Percentiles rank a stretch among this genome's conserved stretches.
Evolutionary conservation across 768 basidiomycete genomes (phyloP).

Genomic region (Boletus edulis): DNA sequence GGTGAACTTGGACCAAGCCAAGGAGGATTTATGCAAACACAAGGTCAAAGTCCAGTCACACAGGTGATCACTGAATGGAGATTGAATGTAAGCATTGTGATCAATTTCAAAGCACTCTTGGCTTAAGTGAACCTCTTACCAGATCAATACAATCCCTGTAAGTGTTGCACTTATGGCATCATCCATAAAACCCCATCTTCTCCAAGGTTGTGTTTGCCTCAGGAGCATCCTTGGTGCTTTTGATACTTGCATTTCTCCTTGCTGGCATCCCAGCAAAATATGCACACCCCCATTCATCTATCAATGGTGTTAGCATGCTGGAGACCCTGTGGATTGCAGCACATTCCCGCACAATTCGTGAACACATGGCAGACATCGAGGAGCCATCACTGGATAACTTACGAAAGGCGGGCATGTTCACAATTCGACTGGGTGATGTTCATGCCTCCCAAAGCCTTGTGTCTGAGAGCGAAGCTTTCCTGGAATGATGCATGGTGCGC

Average conservation of each 20-base stretch:
- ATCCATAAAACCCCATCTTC: too few species aligned
- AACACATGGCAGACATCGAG: not conserved
- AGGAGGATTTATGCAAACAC: too few species aligned
- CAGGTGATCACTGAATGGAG: too few species aligned
- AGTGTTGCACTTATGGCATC: too few species aligned
- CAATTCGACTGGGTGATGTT: not conserved
- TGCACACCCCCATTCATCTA: not conserved
- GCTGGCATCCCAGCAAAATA: not conserved
- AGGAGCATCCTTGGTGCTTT: not conserved
- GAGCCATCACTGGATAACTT: not conserved
- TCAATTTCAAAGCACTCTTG: too few species aligned
- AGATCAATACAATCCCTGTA: too few species aligned
- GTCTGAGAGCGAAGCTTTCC: not conserved
- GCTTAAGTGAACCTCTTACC: too few species aligned
- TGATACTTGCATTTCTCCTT: not conserved
- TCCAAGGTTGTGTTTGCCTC: too few species aligned
- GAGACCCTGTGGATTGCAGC: not conserved
- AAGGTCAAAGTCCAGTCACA: too few species aligned
- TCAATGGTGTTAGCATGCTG: not conserved
- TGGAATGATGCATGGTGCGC: not conserved
- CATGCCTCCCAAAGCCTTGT: not conserved
- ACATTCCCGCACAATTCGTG: not conserved
- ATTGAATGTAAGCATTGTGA: too few species aligned
- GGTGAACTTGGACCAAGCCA: too few species aligned
- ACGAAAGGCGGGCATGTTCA: not conserved